Evolutionary conservation across 192 early-diverging fungal species (phyloP).

Genomic region (Phlyctochytrium bullatum): DNA sequence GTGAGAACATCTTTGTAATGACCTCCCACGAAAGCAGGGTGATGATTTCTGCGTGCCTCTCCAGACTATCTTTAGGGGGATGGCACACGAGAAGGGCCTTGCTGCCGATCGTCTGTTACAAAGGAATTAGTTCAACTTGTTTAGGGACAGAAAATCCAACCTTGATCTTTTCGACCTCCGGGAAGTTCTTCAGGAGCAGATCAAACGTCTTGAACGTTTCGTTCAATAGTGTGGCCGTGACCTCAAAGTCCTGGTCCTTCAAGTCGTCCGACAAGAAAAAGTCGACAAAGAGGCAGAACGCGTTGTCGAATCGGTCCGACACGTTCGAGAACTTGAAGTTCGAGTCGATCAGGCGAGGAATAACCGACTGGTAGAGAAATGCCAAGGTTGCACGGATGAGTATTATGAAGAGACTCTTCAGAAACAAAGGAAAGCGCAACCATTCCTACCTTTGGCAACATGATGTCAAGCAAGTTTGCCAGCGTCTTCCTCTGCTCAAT

Average conservation of each 20-base stretch:
- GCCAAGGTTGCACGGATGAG: too few species aligned
- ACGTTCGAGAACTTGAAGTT: conserved; percentile 6
- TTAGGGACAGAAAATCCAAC: background rate
- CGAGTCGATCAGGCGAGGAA: background rate
- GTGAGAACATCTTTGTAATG: background rate
- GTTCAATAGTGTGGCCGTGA: background rate
- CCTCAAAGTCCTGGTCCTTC: background rate
- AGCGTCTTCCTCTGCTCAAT: conserved; percentile 1
- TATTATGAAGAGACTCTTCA: too few species aligned
- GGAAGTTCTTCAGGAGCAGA: background rate
- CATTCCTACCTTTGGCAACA: background rate
- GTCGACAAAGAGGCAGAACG: conserved; percentile 4
- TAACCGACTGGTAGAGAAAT: conserved; percentile 4
- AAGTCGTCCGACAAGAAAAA: background rate
- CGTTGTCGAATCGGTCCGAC: background rate
- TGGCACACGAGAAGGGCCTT: background rate
- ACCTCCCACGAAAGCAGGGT: background rate
- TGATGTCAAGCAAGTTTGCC: background rate
- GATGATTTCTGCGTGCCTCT: background rate
- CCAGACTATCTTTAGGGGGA: background rate
- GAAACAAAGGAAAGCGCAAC: background rate
- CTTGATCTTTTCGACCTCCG: conserved; percentile 5
- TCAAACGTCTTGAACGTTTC: conserved; percentile 8
- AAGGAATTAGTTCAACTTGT: too few species aligned
- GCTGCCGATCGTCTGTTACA: background rate